Conservation (phyloP, 345 rosid species). For the Mallotus nudiflorus region DNA sequence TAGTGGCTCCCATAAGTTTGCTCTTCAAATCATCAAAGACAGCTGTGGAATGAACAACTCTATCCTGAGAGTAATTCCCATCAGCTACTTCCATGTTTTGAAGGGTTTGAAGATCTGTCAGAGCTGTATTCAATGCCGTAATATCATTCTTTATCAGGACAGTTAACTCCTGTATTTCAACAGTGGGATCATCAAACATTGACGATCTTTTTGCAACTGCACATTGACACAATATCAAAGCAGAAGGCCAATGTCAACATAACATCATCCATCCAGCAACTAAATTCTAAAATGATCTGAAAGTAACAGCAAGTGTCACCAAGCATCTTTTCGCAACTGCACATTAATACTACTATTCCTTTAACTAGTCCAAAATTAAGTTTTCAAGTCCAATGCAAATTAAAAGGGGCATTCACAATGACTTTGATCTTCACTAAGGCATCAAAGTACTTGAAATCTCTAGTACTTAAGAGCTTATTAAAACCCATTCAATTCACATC, state of each 20-base stretch:
- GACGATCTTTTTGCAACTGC: slow-evolving; percentile 85
- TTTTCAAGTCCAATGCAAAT: background rate
- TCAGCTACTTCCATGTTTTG: slow-evolving; percentile 79
- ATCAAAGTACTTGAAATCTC: background rate
- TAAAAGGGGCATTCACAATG: background rate
- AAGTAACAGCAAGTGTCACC: too few species aligned
- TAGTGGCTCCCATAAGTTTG: slow-evolving; percentile 81
- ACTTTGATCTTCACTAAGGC: background rate
- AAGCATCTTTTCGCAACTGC: background rate
- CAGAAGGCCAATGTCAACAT: slow-evolving; percentile 11
- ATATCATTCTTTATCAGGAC: slow-evolving; percentile 80
- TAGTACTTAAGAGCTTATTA: background rate
- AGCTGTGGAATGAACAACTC: slow-evolving; percentile 67
- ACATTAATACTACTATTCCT: background rate
- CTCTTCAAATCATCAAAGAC: slow-evolving; percentile 84
- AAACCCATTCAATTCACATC: background rate
- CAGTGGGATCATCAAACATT: slow-evolving; percentile 76
- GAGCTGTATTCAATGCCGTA: slow-evolving; percentile 65
- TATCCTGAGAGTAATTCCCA: slow-evolving; percentile 73
- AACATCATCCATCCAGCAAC: background rate
- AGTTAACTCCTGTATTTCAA: slow-evolving; percentile 84
- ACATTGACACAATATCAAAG: background rate
- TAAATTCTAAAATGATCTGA: background rate
- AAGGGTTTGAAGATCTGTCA: slow-evolving; percentile 75
- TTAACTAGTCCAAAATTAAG: too few species aligned